Base-by-base conservation (phyloP, 768 basidiomycete species). In the Wakefieldia striispora region DNA sequence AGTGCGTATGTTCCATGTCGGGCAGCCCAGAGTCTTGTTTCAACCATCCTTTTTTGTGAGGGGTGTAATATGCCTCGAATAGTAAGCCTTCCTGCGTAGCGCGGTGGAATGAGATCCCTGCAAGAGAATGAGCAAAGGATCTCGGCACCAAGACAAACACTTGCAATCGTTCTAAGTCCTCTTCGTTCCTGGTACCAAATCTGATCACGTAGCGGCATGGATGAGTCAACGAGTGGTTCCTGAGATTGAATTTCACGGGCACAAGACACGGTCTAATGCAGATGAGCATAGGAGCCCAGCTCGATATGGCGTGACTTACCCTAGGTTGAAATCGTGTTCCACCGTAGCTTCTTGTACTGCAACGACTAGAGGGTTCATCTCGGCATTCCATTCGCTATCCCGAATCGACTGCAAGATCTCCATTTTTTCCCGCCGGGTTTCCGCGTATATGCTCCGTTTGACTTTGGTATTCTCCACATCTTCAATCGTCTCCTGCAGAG, bases 381-480 rank as follows among this genome's bases (percentile, higher is more conserved):
- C 90, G 13, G 67, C 60, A 54, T 91, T 91, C 82, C 93, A 86
- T 63, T 86, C 82, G 51, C 84, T 85, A 4, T 73, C 67, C 31
- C 81, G 73, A 36, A 97, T 77, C 9, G 83, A 81, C 43, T 81
- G 73, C 44, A 95, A 60, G 27, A 95, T 70, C 43, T 83, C 81
- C 55, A 67, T 65, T 61, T 82, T 82, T 67, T 93, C 84, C 41
- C 86, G 75, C 53, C 79, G 81, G 5, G 93, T 95, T 72, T 97
- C 92, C 19, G 91, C 91, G 62, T 92, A 97, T 80, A 97, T 91
- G 54, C 81, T 91, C 39, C 92, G 79, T 51, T 84, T 88, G 20
- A 76, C 76, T 67, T 89, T 88, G 11, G 77, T 76, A 39, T 69
- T 72, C 59, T 83, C 82, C 10, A 80, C 77, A 17, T 78, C 74